Evolutionary conservation across 163 green algal species (phyloP), one percentile per base, ranked within the genome.

Genomic region (Scenedesmus sp.): DNA sequence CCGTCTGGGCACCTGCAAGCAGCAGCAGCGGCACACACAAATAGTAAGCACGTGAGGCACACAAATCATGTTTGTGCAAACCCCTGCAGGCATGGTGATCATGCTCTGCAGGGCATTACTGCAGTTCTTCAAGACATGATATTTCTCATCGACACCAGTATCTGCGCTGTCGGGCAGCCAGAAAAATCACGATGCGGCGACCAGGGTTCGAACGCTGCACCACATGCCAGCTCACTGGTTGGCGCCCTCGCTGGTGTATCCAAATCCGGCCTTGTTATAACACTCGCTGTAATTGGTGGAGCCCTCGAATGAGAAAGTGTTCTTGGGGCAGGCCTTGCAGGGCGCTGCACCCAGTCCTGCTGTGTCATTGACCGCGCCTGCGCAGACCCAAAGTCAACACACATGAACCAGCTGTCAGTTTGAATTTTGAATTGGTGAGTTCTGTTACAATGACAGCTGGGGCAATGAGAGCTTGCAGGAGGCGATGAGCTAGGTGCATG

Each of bases 281-380:
- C 76, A 84, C 1, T 84, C 76, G 2, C 13, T 84, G 76, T 57
- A 84, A 10, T 54, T 56, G 34, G 76, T 59, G 26, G 76, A 57
- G 34, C 76, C 76, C 7, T 60, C 26, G 3, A 55, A 55, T 18
- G 76, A 55, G 6, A 57, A 59, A 4, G n/a, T 84, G 34, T 84
- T 84, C 76, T 84, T 84, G 26, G 23, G 52, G 76, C 76, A 84
- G 5, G 76, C 76, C 18, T 84, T 84, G 76, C 76, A 84, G 76
- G 76, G 76, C 9, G 76, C 16, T 6, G 4, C 18, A 12, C n/a
- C 59, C 23, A 84, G 4, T 18, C 76, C 76, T 5, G 12, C n/a
- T 10, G 34, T 59, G 4, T 59, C 13, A 5, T 55, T 57, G 76
- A 26, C 76, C 15, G 59, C 34, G 62, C 62, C 62, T 70, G 62